phyloP scores from a whole-genome alignment of 352 stramenopile species.

The Phytophthora hybrid region DNA sequence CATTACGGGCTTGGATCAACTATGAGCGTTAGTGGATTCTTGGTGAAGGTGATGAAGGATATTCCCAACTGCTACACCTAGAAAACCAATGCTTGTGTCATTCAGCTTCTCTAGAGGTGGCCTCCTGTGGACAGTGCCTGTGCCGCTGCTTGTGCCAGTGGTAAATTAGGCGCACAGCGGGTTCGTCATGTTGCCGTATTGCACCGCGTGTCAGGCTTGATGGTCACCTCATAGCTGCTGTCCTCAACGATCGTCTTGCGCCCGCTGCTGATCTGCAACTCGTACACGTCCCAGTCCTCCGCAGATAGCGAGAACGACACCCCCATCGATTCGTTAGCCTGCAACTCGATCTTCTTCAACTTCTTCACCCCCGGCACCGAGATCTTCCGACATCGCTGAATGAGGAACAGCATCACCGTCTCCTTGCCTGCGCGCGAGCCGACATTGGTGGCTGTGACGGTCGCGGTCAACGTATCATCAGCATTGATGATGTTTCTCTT shows the following conservation, averaged over 20 bases:
- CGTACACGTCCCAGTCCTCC: neutral
- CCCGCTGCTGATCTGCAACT: neutral
- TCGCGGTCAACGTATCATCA: neutral
- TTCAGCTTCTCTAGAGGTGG: too few relatives aligned
- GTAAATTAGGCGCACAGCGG: neutral
- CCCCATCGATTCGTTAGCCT: neutral
- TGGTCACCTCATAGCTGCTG: neutral
- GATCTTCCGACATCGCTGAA: neutral
- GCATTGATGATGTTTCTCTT: neutral
- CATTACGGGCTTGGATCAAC: too few relatives aligned
- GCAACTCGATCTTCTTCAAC: neutral
- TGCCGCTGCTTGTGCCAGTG: too few relatives aligned
- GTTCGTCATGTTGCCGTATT: neutral
- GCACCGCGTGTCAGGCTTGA: neutral
- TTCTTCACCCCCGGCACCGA: too few relatives aligned
- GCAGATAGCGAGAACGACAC: neutral
- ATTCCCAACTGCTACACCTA: too few relatives aligned
- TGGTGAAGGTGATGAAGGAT: too few relatives aligned
- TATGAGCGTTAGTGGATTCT: too few relatives aligned
- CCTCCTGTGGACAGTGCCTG: too few relatives aligned
- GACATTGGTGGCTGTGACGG: neutral
- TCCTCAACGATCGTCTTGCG: neutral
- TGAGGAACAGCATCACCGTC: neutral
- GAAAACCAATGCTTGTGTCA: neutral
- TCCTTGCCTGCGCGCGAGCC: neutral